These are phyloP conservation scores for Ceratobasidium sp. DNA, from an alignment of 1,284 basidiomycete species.

Conservation along the genomic window DNA sequence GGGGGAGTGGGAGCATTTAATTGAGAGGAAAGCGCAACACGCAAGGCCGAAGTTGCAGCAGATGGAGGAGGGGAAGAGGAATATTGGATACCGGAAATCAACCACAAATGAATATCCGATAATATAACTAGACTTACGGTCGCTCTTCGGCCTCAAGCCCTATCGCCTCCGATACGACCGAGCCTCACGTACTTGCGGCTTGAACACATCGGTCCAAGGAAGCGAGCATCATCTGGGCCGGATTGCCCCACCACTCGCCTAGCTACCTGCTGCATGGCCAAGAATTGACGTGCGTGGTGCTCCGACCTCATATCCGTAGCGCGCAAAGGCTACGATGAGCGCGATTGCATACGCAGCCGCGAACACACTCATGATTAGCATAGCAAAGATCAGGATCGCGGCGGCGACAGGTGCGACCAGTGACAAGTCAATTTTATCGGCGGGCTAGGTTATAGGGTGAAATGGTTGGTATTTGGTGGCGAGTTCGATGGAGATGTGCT, in stretches of 20 bases:
- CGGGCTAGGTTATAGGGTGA: constrained; percentile 20
- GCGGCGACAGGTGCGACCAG: constrained; percentile 29
- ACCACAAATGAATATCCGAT: constrained; percentile 42
- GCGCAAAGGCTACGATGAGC: constrained; percentile 18
- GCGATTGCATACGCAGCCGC: constrained; percentile 31
- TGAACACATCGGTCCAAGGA: constrained; percentile 73
- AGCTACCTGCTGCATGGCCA: constrained; percentile 28
- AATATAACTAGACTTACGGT: constrained; percentile 59
- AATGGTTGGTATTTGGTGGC: constrained; percentile 51
- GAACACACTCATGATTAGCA: constrained; percentile 20
- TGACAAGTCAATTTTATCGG: not conserved
- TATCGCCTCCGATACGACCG: constrained; percentile 74
- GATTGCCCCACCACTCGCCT: constrained; percentile 35
- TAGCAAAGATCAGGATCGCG: constrained; percentile 26
- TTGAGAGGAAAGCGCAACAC: constrained; percentile 75
- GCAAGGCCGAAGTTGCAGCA: constrained; percentile 66
- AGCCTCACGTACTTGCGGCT: constrained; percentile 77
- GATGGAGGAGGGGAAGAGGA: constrained; percentile 58
- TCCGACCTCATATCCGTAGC: constrained; percentile 24
- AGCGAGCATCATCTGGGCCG: constrained; percentile 61
- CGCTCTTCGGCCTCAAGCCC: constrained; percentile 74
- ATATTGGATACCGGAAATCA: constrained; percentile 46
- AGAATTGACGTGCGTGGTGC: constrained; percentile 27
- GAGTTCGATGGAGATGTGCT: constrained; percentile 51
- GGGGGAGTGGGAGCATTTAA: constrained; percentile 62